Evolutionary conservation across 2,329 filamentous ascomycete genomes (phyloP).

Genomic region (Colletotrichum endophyticum): DNA sequence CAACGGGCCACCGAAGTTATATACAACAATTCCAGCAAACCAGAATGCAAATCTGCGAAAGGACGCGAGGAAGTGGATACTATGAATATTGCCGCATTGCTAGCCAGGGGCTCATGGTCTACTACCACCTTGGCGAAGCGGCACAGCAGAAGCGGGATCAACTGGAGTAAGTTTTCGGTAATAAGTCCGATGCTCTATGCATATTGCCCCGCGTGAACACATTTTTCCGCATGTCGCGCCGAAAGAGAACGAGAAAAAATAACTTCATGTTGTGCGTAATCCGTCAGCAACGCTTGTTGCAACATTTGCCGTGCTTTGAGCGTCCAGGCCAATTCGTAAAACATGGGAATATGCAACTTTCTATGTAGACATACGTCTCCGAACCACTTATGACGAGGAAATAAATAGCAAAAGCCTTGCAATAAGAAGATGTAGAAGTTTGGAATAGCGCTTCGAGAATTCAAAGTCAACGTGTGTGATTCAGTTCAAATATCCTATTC

Average conservation of each 20-base stretch:
- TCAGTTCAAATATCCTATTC: background rate
- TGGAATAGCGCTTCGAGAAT: background rate
- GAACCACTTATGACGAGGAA: background rate
- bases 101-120: background rate
- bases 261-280: background rate
- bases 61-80: background rate
- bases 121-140: background rate
- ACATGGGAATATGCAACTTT: background rate
- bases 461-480: background rate
- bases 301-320: background rate
- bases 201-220: background rate
- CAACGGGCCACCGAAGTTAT: background rate
- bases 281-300: background rate
- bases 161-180: background rate
- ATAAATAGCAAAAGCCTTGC: background rate
- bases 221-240: background rate
- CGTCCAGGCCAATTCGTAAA: background rate
- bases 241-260: background rate
- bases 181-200: background rate
- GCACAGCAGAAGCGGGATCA: conserved; percentile 4
- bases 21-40: background rate
- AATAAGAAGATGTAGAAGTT: background rate
- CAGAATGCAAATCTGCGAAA: background rate
- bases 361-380: background rate
- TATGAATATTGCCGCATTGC: background rate